Conservation (phyloP, 257 asterid species). For the Perilla frutescens region DNA sequence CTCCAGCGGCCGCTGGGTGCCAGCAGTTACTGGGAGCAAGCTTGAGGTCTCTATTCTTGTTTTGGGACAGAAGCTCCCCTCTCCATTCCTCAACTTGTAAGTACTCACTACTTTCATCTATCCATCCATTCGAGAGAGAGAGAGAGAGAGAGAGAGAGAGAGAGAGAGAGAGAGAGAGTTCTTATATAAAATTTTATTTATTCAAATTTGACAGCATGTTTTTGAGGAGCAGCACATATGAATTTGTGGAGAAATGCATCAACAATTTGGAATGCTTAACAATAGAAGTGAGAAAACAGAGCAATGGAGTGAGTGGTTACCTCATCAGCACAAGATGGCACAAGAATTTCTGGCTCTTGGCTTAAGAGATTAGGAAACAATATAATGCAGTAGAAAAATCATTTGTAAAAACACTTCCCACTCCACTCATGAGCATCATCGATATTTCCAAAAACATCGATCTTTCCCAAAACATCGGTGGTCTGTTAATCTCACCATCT, state of each 20-base stretch:
- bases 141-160: too few species aligned
- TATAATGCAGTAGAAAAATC: slow-evolving; percentile 3
- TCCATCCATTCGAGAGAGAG: too few species aligned
- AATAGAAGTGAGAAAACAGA: slow-evolving; percentile 86
- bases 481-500: slow-evolving; percentile 3
- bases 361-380: slow-evolving; percentile 22
- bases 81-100: slow-evolving; percentile 66
- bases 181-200: too few species aligned
- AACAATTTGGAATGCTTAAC: slow-evolving; percentile 75
- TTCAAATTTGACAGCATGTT: slow-evolving; percentile 54
- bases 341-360: slow-evolving; percentile 94
- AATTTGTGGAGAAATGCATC: slow-evolving; percentile 80
- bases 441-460: neutral
- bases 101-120: neutral
- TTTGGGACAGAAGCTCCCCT: slow-evolving; percentile 75
- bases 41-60: slow-evolving; percentile 89
- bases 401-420: slow-evolving; percentile 39
- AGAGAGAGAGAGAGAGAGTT: too few species aligned
- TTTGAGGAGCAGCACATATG: slow-evolving; percentile 59
- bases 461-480: neutral
- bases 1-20: too few species aligned
- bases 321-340: slow-evolving; percentile 96
- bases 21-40: slow-evolving; percentile 28
- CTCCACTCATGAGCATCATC: neutral
- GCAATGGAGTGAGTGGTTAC: slow-evolving; percentile 83